Base-by-base conservation (phyloP, 208 protist genomes). In the Borovskyia barvae region DNA sequence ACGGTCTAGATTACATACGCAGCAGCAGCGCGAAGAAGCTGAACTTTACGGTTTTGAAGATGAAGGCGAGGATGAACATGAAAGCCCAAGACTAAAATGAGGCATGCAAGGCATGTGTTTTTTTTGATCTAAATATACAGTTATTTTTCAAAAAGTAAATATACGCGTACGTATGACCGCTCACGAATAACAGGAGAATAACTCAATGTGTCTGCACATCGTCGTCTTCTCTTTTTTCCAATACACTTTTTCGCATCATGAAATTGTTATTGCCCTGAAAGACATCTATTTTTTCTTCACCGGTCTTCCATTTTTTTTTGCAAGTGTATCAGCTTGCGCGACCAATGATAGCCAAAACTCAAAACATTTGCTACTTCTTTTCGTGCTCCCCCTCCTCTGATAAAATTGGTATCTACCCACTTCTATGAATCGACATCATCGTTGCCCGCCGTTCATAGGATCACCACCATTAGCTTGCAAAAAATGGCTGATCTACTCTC, bases 401-500 rank as follows among this genome's bases (percentile, higher is more conserved):
- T n/a, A n/a, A n/a, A n/a, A n/a, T n/a, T n/a, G n/a, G n/a, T n/a
- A n/a, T n/a, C n/a, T n/a, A n/a, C n/a, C n/a, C n/a, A n/a, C n/a
- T n/a, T n/a, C n/a, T 43, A 24, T 5, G 15, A 43, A 43, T 5
- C 28, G 36, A 15, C 49, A 55, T 20, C 24, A 40, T 12, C 9
- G 22, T 28, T 28, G 6, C 47, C 29, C 25, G 42, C 48, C 43
- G 32, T 49, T 28, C 29, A 28, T 3, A 5, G 19, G 33, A 30
- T 48, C 29, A 48, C 4, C 28, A 14, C 36, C 37, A 14, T 9
- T 3, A 1, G 22, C 22, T 9, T 22, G 19, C 6, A 58, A 14
- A 56, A 43, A 29, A 96, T 96, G 90, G 90, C 90, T 6, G 87
- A 94, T 69, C 75, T 98, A 26, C 76, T 99, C 25, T 94, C 97